phyloP scores from a whole-genome alignment of 2,329 filamentous ascomycete species.

The Aspergillus tamarii region DNA sequence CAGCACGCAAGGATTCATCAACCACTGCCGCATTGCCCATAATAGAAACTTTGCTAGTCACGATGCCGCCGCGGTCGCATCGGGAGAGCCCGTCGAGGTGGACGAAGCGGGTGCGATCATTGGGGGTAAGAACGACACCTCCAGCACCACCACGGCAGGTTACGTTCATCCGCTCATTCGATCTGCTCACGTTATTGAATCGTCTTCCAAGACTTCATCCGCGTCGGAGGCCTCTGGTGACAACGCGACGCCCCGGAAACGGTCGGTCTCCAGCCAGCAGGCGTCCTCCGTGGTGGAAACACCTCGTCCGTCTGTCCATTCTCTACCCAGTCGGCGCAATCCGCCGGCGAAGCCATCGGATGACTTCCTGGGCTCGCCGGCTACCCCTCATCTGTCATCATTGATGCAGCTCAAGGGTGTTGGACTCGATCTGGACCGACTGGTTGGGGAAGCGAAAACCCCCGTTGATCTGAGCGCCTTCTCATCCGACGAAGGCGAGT shows the following conservation, averaged over 20 bases:
- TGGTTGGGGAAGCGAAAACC: slow-evolving; percentile 59
- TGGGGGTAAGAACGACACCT: slow-evolving; percentile 39
- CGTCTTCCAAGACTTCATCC: slow-evolving; percentile 21
- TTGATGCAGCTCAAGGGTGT: slow-evolving; percentile 66
- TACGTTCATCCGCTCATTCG: slow-evolving; percentile 67
- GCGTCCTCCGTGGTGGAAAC: slow-evolving; percentile 29
- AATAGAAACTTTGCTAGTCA: slow-evolving; percentile 93
- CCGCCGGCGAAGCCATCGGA: slow-evolving; percentile 28
- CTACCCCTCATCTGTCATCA: slow-evolving; percentile 69
- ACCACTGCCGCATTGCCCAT: slow-evolving; percentile 96
- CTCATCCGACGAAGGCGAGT: slow-evolving; percentile 45
- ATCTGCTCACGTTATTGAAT: slow-evolving; percentile 50
- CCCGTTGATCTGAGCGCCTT: slow-evolving; percentile 44
- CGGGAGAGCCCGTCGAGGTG: slow-evolving; percentile 78
- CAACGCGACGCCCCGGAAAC: slow-evolving; percentile 26
- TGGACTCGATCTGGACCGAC: slow-evolving; percentile 60
- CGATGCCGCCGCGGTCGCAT: slow-evolving; percentile 86
- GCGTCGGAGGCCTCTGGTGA: slow-evolving; percentile 16
- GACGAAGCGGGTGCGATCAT: slow-evolving; percentile 59
- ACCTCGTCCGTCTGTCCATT: slow-evolving; percentile 19
- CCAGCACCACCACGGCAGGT: slow-evolving; percentile 42
- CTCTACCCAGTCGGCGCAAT: slow-evolving; percentile 9
- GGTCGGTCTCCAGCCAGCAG: slow-evolving; percentile 15
- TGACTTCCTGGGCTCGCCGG: slow-evolving; percentile 58
- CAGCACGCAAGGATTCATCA: slow-evolving; percentile 98